phyloP scores from a whole-genome alignment of 176 grass and related monocot genomes.

The Cenchrus americanus region DNA sequence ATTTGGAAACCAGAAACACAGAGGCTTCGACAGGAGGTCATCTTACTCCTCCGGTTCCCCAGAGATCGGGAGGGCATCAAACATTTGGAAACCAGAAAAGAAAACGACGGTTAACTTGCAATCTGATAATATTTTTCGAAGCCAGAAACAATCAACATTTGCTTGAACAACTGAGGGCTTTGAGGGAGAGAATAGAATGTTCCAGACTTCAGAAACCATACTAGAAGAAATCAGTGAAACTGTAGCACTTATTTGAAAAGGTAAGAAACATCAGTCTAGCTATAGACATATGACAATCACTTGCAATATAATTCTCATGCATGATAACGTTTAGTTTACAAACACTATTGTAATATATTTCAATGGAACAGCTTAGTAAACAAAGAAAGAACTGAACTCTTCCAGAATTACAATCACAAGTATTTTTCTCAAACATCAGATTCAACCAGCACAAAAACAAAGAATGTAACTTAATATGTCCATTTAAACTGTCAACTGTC shows the following conservation, averaged over 20 bases:
- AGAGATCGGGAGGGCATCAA: too few relatives aligned
- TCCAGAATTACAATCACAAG: too few relatives aligned
- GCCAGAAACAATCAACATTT: slow-evolving; percentile 98
- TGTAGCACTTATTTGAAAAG: slow-evolving; percentile 20
- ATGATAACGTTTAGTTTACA: background rate
- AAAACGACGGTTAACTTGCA: slow-evolving; percentile 60
- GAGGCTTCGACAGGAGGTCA: too few relatives aligned
- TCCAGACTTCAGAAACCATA: slow-evolving; percentile 93
- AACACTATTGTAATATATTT: background rate
- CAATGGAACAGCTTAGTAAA: background rate
- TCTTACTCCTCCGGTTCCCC: too few relatives aligned
- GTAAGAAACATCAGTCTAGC: background rate
- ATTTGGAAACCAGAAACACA: too few relatives aligned
- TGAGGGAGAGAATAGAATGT: slow-evolving; percentile 97
- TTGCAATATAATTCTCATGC: background rate
- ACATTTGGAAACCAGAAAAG: too few relatives aligned
- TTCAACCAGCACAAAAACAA: background rate
- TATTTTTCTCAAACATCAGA: too few relatives aligned
- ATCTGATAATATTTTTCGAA: slow-evolving; percentile 99
- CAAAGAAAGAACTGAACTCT: too few relatives aligned
- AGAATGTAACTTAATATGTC: slow-evolving; percentile 20
- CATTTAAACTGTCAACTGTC: slow-evolving; percentile 18
- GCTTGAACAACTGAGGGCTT: slow-evolving; percentile 99
- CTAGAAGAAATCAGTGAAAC: slow-evolving; percentile 46
- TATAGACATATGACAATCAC: slow-evolving; percentile 30